Conservation (phyloP, 108 stramenopile genomes). For the Mediolabrus comicus region DNA sequence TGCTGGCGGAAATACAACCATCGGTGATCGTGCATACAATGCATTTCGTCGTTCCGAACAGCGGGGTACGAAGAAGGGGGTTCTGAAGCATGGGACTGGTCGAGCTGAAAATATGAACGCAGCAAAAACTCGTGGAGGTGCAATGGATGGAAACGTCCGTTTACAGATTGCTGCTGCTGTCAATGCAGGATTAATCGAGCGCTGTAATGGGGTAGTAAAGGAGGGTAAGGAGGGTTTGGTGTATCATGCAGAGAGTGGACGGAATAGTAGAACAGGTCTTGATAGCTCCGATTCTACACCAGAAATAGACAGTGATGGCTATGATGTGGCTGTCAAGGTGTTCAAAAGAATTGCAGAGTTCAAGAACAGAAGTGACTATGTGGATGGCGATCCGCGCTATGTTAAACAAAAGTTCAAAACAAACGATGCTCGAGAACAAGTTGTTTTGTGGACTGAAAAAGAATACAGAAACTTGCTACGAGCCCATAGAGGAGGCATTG, state of each 20-base stretch:
- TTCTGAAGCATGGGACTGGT: constrained; percentile 69
- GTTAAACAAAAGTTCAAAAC: constrained; percentile 44
- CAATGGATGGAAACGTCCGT: constrained; percentile 68
- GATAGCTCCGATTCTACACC: background rate
- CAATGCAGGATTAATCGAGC: constrained; percentile 64
- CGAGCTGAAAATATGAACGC: constrained; percentile 63
- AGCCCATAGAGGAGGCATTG: constrained; percentile 59
- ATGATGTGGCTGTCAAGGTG: constrained; percentile 84
- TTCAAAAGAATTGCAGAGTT: constrained; percentile 84
- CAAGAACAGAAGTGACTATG: constrained; percentile 57
- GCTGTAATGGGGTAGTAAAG: constrained; percentile 74
- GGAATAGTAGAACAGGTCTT: background rate
- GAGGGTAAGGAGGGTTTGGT: constrained; percentile 86
- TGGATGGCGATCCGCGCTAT: constrained; percentile 76
- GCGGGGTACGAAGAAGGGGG: constrained; percentile 61
- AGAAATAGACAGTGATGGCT: constrained; percentile 41
- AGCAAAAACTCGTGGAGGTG: constrained; percentile 61
- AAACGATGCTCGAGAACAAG: constrained; percentile 50
- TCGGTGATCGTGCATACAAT: constrained; percentile 51
- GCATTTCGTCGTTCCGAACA: constrained; percentile 49
- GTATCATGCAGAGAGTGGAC: constrained; percentile 68
- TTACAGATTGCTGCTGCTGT: constrained; percentile 67
- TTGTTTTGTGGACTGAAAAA: constrained; percentile 82
- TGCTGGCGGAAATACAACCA: background rate
- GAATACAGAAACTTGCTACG: constrained; percentile 81